Evolutionary conservation across 2,329 filamentous ascomycete genomes (phyloP).

Genomic region (Ramularia collo-cygni): DNA sequence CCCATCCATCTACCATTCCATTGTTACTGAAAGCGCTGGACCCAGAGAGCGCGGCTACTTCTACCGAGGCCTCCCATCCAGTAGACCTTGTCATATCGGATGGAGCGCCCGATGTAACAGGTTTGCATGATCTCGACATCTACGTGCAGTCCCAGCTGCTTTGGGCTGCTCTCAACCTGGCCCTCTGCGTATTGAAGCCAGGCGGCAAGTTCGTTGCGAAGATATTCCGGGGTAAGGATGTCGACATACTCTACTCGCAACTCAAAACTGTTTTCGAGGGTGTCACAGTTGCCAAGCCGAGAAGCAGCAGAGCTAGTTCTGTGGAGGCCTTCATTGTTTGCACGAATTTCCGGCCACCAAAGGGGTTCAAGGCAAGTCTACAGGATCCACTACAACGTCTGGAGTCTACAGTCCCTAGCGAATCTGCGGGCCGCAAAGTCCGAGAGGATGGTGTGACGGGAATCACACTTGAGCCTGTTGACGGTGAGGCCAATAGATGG

Average conservation of each 20-base stretch:
- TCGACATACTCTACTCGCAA: constrained; percentile 92
- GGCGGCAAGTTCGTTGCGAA: constrained; percentile 97
- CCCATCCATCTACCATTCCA: constrained; percentile 89
- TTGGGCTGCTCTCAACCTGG: constrained; percentile 87
- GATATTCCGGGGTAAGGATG: constrained; percentile 90
- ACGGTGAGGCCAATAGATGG: constrained; percentile 56
- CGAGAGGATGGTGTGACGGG: constrained; percentile 44
- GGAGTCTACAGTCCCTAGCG: constrained; percentile 14
- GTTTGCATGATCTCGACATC: constrained; percentile 93
- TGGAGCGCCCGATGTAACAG: constrained; percentile 92
- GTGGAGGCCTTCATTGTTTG: constrained; percentile 97
- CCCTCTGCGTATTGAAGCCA: constrained; percentile 82
- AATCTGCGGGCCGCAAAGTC: constrained; percentile 23
- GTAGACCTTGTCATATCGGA: constrained; percentile 95
- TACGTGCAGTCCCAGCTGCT: constrained; percentile 95
- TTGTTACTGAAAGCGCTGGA: constrained; percentile 80
- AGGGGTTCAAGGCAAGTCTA: constrained; percentile 66
- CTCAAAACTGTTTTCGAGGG: constrained; percentile 82
- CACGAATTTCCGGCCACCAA: constrained; percentile 75
- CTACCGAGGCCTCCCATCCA: constrained; percentile 55
- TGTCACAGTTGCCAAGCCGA: constrained; percentile 86
- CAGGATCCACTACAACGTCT: constrained; percentile 56
- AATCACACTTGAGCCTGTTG: constrained; percentile 36
- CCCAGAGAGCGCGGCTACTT: constrained; percentile 46
- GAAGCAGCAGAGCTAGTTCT: constrained; percentile 91